Conservation (phyloP, 1,284 basidiomycete genomes). For the Ceratobasidium sp. region DNA sequence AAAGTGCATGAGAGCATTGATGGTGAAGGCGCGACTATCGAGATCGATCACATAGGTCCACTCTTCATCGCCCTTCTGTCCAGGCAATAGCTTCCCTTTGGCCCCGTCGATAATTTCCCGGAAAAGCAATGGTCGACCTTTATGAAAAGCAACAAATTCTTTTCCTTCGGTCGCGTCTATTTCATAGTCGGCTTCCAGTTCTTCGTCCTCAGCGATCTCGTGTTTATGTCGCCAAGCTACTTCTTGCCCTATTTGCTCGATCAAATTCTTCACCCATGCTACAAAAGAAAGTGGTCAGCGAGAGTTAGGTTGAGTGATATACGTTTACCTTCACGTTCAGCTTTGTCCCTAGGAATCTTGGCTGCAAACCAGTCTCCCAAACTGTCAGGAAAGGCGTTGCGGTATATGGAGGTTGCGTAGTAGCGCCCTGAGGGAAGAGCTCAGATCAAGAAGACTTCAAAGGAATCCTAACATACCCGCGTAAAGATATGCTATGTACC, state of each 20-base stretch:
- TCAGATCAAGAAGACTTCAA: too few relatives aligned
- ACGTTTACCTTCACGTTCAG: neutral
- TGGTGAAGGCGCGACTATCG: constrained; percentile 9
- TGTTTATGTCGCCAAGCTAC: neutral
- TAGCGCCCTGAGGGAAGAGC: too few relatives aligned
- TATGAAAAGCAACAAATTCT: too few relatives aligned
- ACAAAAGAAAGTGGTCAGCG: too few relatives aligned
- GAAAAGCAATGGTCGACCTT: neutral
- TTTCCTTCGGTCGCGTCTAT: too few relatives aligned
- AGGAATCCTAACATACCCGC: too few relatives aligned
- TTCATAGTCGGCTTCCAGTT: neutral
- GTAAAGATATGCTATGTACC: too few relatives aligned
- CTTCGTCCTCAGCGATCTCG: neutral
- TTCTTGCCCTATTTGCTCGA: constrained; percentile 2
- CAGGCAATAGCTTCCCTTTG: neutral
- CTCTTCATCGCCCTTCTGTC: neutral
- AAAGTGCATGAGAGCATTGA: constrained; percentile 34
- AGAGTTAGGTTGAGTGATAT: neutral
- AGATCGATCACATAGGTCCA: constrained; percentile 40
- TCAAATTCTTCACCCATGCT: neutral
- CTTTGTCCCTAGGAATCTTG: neutral
- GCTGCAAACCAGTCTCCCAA: neutral
- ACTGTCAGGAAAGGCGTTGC: neutral
- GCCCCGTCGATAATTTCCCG: neutral
- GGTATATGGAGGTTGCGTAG: too few relatives aligned